Evolutionary conservation across 78 protist genomes (phyloP).

Genomic region (Emiliania huxleyi): DNA sequence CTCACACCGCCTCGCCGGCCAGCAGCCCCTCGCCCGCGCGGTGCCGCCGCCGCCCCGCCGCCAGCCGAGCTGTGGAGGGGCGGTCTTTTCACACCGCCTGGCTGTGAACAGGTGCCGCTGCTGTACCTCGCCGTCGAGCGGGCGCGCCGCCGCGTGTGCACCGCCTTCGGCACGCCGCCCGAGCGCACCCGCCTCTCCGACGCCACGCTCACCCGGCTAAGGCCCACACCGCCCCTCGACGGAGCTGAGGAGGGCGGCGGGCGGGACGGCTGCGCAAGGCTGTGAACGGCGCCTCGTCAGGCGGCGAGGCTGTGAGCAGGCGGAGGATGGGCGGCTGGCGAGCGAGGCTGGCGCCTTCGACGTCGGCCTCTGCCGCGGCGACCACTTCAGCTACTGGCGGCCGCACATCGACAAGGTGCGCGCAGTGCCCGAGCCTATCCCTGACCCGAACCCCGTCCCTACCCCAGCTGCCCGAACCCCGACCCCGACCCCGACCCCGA

Average conservation of each 20-base stretch:
- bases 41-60: no score
- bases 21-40: not conserved
- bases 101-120: not conserved
- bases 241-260: not conserved
- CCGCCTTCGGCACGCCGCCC: not conserved
- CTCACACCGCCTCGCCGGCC: not conserved
- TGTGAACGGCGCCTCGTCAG: no score
- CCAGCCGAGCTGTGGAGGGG: no score
- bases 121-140: not conserved
- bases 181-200: not conserved
- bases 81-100: not conserved
- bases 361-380: not conserved
- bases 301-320: no score
- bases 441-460: not conserved
- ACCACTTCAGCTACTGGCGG: conserved; percentile 39
- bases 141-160: not conserved
- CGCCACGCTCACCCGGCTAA: not conserved
- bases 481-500: not conserved
- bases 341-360: not conserved
- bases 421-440: no score
- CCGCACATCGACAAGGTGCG: conserved; percentile 38
- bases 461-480: not conserved
- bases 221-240: not conserved
- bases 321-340: not conserved
- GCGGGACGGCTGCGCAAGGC: no score